phyloP scores from a whole-genome alignment of 2,329 filamentous ascomycete species.

The Ascochyta clinopodiicola region DNA sequence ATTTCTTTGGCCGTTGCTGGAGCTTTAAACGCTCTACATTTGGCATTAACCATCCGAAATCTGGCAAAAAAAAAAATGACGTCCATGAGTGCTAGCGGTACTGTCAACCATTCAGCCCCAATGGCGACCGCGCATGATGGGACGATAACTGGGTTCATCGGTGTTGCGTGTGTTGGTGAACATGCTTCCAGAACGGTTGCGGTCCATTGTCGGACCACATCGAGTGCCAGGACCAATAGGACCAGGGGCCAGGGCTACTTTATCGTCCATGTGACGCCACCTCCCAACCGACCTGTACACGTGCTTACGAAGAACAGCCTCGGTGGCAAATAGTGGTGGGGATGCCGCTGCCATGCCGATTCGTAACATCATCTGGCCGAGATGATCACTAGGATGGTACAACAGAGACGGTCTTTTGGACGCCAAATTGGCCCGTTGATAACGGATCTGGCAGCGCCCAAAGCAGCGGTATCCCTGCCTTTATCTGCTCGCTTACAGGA shows the following conservation, averaged over 20 bases:
- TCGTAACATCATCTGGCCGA: constrained; percentile 29
- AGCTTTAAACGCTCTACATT: not conserved
- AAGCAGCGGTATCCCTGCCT: constrained; percentile 40
- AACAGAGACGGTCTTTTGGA: constrained; percentile 24
- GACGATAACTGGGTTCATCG: not conserved
- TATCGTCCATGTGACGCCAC: not conserved
- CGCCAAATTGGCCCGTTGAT: constrained; percentile 38
- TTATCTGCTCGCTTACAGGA: constrained; percentile 33
- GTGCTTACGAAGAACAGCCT: constrained; percentile 16
- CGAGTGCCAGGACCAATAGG: not conserved
- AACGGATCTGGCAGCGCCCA: constrained; percentile 30
- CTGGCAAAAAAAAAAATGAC: no score
- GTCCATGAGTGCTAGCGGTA: not conserved
- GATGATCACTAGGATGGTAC: constrained; percentile 37
- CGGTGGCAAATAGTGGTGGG: constrained; percentile 22
- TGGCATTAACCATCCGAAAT: not conserved
- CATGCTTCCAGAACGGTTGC: constrained; percentile 5
- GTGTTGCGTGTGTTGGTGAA: constrained; percentile 3
- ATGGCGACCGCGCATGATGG: not conserved
- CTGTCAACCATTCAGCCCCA: not conserved
- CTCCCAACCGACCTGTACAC: not conserved
- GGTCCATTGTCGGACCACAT: not conserved
- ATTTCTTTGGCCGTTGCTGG: not conserved
- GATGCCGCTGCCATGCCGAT: constrained; percentile 34
- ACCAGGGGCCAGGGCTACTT: not conserved